Base-by-base conservation (phyloP, 768 basidiomycete genomes). In the Gelatoporia subvermispora region DNA sequence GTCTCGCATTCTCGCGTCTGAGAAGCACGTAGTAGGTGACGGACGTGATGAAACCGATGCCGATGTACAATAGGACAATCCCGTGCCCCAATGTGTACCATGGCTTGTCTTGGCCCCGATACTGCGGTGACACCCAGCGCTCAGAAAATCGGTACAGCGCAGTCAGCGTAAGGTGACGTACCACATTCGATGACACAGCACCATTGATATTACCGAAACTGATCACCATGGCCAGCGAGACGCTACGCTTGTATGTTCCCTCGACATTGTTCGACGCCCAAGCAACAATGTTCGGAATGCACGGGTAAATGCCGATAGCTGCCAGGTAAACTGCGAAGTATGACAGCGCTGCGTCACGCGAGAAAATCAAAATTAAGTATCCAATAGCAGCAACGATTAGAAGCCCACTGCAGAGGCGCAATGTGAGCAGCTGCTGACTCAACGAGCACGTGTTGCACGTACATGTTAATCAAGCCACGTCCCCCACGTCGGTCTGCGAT, bases 261-360 rank as follows among this genome's bases (percentile, higher is more conserved):
- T 88, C 84, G 13, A 84, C 73, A 59, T 85, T 88, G 58, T 87
- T 86, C 17, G 80, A 78, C 18, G 79, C 76, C 75, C 75, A 78
- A 3, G 75, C 72, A 52, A 76, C 70, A 23, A 48, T 51, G 50
- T 77, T 60, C 82, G 84, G 73, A 53, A 88, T 81, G 25, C 79
- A 72, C 4, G 86, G 84, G 61, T 85, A 89, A 48, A 89, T 88
- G 8, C 88, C 87, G 54, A 82, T 79, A 41, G 85, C 78, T 8
- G 86, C 85, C 57, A 87, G 66, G 60, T 76, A 89, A 35, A 82
- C 79, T 35, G 82, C 85, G 43, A 86, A 76, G 64, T 88, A 88
- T 0, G 84, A 87, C 7, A 88, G 65, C 1, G 78, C 74, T 1
- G 83, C 71, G 51, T 69, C 82, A 35, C 78, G 73, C 4, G 86